These are phyloP conservation scores for Trametes hirsuta DNA, from an alignment of 1,284 basidiomycete species.

Conservation along the genomic window DNA sequence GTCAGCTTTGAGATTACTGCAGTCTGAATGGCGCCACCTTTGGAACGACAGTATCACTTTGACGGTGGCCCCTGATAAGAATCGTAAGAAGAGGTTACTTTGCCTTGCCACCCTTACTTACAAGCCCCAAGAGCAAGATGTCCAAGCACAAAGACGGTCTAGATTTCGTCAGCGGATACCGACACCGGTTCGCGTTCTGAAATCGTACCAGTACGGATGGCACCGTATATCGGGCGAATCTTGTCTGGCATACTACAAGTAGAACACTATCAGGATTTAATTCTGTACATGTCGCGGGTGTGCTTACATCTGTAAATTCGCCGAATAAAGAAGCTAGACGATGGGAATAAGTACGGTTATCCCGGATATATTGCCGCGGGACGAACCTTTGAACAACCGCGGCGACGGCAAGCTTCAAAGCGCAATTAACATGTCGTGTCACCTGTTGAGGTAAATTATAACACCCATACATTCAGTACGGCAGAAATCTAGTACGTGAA, in stretches of 20 bases:
- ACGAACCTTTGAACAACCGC: conserved; percentile 20
- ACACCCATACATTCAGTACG: conserved; percentile 15
- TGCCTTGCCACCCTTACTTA: not conserved
- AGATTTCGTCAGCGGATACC: not conserved
- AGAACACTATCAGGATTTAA: not conserved
- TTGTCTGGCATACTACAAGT: conserved; percentile 17
- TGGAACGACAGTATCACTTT: conserved; percentile 22
- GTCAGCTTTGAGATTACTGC: not conserved
- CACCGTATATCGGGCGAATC: conserved; percentile 13
- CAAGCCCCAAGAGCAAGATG: conserved; percentile 21
- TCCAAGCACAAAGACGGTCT: conserved; percentile 18
- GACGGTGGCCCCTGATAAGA: conserved; percentile 17
- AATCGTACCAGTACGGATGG: conserved; percentile 17
- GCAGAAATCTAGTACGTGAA: conserved; percentile 7
- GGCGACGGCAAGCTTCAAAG: conserved; percentile 17
- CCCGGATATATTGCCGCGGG: too few species aligned
- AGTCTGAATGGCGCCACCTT: conserved; percentile 1
- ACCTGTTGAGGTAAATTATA: too few species aligned
- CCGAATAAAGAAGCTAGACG: conserved; percentile 22
- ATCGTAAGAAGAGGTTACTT: not conserved
- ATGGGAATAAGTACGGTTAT: not conserved
- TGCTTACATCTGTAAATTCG: conserved; percentile 22
- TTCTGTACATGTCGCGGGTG: too few species aligned
- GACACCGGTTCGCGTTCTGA: too few species aligned
- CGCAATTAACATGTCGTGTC: too few species aligned